phyloP scores from a whole-genome alignment of 2,329 filamentous ascomycete species.

The Nectriaceae sp. region DNA sequence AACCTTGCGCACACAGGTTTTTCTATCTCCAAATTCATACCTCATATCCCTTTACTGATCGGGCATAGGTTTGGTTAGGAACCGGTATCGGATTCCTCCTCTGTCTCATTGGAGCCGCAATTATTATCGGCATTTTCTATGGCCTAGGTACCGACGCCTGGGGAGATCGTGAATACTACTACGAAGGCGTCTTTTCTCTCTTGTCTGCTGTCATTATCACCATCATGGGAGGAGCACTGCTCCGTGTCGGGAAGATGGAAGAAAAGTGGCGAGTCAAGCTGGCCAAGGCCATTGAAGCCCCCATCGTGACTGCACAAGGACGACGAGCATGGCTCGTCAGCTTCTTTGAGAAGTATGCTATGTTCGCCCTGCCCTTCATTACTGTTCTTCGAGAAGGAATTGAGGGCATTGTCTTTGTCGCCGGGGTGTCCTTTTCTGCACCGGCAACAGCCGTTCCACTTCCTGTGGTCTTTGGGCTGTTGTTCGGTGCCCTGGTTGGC shows the following conservation, averaged over 20 bases:
- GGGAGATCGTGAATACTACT: slow-evolving; percentile 71
- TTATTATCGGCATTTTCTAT: slow-evolving; percentile 75
- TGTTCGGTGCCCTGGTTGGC: slow-evolving; percentile 67
- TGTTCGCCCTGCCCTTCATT: slow-evolving; percentile 85
- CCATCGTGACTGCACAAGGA: slow-evolving; percentile 44
- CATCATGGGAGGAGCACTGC: slow-evolving; percentile 75
- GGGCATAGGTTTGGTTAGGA: slow-evolving; percentile 59
- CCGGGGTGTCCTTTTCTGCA: slow-evolving; percentile 76
- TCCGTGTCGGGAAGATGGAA: slow-evolving; percentile 81
- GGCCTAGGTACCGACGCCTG: slow-evolving; percentile 67
- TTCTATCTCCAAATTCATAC: neutral
- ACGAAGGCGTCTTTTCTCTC: slow-evolving; percentile 78
- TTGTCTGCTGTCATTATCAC: slow-evolving; percentile 82
- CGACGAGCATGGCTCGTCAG: slow-evolving; percentile 54
- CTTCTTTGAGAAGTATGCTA: slow-evolving; percentile 77
- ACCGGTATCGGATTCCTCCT: slow-evolving; percentile 43
- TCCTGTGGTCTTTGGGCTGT: slow-evolving; percentile 71
- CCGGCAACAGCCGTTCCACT: slow-evolving; percentile 78
- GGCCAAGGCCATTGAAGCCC: slow-evolving; percentile 64
- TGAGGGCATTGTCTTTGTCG: slow-evolving; percentile 86
- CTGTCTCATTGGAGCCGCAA: slow-evolving; percentile 64
- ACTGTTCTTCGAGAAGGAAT: slow-evolving; percentile 84
- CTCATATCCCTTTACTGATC: slow-evolving; percentile 1
- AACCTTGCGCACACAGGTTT: slow-evolving; percentile 66
- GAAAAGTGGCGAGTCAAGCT: slow-evolving; percentile 86